phyloP scores from a whole-genome alignment of 192 early-diverging fungal genomes.

The Neocallimastix lanati region DNA sequence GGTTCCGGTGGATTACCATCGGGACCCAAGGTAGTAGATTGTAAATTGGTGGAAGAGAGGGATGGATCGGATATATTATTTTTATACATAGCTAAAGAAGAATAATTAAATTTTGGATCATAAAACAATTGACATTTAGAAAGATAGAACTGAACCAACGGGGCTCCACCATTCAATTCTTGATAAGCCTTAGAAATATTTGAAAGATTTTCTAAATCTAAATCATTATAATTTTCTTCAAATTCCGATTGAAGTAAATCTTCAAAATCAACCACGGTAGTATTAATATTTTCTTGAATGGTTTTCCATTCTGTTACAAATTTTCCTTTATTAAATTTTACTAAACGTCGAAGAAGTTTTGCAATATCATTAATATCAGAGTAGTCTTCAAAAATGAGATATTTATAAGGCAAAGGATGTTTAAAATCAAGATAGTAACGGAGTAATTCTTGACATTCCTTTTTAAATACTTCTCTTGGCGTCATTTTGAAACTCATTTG shows the following conservation, averaged over 20 bases:
- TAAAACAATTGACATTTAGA: conserved; percentile 75
- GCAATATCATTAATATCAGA: background rate
- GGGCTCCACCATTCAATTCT: conserved; percentile 44
- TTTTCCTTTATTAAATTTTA: background rate
- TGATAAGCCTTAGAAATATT: background rate
- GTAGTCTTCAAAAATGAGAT: background rate
- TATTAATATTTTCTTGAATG: background rate
- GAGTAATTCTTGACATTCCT: background rate
- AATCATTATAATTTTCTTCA: background rate
- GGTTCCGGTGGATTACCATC: background rate
- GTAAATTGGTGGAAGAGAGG: background rate
- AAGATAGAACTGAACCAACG: conserved; percentile 56
- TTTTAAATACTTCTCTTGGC: background rate
- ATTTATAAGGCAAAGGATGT: background rate
- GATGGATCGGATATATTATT: background rate
- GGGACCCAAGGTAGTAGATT: background rate
- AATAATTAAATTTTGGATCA: conserved; percentile 41
- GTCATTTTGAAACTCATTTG: background rate
- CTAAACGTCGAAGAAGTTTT: background rate
- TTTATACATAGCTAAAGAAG: background rate
- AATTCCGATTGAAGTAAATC: background rate
- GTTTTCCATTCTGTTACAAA: background rate
- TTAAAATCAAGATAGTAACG: background rate
- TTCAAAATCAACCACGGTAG: background rate
- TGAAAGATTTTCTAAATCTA: background rate